Evolutionary conservation across 2,329 filamentous ascomycete species (phyloP), one percentile per base, ranked within the genome.

Genomic region (Diaporthe caulivora): DNA sequence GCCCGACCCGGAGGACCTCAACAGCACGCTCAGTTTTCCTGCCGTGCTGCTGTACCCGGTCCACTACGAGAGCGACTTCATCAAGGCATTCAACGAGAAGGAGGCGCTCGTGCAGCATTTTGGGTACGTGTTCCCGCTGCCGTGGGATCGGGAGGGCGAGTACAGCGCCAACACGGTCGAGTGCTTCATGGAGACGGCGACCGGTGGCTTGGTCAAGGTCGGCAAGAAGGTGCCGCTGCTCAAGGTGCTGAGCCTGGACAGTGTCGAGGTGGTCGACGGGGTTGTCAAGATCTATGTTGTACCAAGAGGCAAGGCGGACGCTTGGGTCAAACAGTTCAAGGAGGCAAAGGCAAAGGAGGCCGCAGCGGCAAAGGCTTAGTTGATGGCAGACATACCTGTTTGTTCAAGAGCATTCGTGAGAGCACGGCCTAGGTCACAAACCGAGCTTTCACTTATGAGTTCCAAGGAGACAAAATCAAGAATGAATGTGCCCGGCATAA

Each of bases 291-390:
- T 99, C 40, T 95, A 94, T 80, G 91, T 98, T 1, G 87, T 99
- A 76, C 96, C 96, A 0, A 92, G 89, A 78, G 83, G 82, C 3
- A 91, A 90, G 83, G 92, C 93, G 1, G 88, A 88, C 11, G 87
- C 82, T n/a, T 99, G 95, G 92, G 92, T 98, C 47, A 89, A 90
- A 76, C 93, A 97, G 78, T 95, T 95, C 81, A 98, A 98, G 86
- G 88, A 86, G 78, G 92, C 94, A 81, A 94, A 91, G 83, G 87
- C 86, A 4, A 85, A 84, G 3, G 86, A 87, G 74, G 79, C 78
- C 74, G 79, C 80, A 78, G 71, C 49, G 78, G 71, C 51, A 10
- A 71, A 57, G 44, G 40, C 24, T 26, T 57, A 24, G 44, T 54
- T 18, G 7, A 10, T 67, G 62, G 17, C 42, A 24, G 13, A 49